Evolutionary conservation across 208 protist species (phyloP).

Genomic region (Herpetomonas tarakana): DNA sequence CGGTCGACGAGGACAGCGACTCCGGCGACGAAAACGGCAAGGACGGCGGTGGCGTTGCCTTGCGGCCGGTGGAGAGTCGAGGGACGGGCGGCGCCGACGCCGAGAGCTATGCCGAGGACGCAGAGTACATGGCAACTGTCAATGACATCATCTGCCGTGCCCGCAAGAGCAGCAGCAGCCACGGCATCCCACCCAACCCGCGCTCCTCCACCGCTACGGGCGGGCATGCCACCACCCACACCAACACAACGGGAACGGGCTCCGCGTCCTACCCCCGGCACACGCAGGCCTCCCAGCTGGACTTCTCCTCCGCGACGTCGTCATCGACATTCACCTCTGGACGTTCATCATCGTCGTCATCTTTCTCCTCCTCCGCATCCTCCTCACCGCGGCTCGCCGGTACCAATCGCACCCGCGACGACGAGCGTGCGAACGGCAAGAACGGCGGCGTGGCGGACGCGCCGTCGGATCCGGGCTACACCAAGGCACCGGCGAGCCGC

Average conservation of each 20-base stretch:
- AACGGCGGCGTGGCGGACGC: too few relatives aligned
- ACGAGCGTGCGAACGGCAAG: too few relatives aligned
- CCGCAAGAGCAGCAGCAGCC: slow-evolving; percentile 16
- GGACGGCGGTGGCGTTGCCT: background rate
- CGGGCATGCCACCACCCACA: background rate
- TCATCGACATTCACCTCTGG: background rate
- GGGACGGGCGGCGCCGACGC: slow-evolving; percentile 8
- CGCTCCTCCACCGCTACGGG: background rate
- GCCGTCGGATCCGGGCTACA: background rate
- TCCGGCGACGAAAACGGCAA: slow-evolving; percentile 9
- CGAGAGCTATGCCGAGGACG: slow-evolving; percentile 16
- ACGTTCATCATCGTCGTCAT: background rate
- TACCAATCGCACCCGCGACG: too few relatives aligned
- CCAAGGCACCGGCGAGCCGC: background rate
- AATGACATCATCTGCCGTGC: slow-evolving; percentile 31
- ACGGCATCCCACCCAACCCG: background rate
- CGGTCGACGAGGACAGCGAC: slow-evolving; percentile 25
- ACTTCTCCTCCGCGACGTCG: background rate
- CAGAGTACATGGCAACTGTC: slow-evolving; percentile 31
- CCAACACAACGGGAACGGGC: background rate
- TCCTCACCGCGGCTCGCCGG: background rate
- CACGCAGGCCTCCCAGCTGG: background rate
- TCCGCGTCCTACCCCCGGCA: background rate
- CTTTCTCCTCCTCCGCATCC: background rate
- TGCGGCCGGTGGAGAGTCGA: slow-evolving; percentile 1